Percentiles rank a stretch among this genome's conserved stretches.
phyloP scores from a whole-genome alignment of 495 filamentous ascomycete species.

The Saxophila tyrrhenica region DNA sequence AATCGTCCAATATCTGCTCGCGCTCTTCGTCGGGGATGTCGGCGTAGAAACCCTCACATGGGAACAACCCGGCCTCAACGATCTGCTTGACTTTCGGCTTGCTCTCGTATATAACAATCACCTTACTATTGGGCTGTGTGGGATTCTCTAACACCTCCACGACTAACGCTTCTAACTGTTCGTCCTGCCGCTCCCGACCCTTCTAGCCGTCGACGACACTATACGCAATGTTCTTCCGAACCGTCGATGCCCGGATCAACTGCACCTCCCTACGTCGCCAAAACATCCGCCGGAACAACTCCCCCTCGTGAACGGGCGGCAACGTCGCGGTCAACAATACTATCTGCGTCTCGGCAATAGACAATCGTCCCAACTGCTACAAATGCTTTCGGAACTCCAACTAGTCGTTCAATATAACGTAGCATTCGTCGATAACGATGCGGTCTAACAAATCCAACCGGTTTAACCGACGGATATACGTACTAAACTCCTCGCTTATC shows the following conservation, averaged over 20 bases:
- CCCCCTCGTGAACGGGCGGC: background rate
- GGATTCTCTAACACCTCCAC: background rate
- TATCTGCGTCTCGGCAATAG: background rate
- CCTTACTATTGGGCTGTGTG: background rate
- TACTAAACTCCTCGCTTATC: background rate
- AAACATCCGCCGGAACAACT: background rate
- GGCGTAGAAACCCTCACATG: background rate
- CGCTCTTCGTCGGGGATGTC: background rate
- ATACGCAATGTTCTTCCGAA: background rate
- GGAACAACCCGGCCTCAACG: background rate
- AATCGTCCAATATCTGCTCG: background rate
- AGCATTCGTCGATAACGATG: slow-evolving; percentile 1
- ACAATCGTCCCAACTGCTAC: background rate
- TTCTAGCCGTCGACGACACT: background rate
- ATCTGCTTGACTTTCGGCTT: background rate
- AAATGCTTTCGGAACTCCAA: background rate
- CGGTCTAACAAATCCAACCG: background rate
- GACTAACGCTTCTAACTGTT: background rate
- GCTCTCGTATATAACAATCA: background rate
- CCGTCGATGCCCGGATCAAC: background rate
- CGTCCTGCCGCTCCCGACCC: background rate
- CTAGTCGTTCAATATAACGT: background rate
- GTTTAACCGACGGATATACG: background rate
- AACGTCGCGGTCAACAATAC: background rate
- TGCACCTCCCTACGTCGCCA: background rate